These are phyloP conservation scores for Pecoramyces ruminantium DNA, from an alignment of 192 early-diverging fungal genomes.

Conservation along the genomic window DNA sequence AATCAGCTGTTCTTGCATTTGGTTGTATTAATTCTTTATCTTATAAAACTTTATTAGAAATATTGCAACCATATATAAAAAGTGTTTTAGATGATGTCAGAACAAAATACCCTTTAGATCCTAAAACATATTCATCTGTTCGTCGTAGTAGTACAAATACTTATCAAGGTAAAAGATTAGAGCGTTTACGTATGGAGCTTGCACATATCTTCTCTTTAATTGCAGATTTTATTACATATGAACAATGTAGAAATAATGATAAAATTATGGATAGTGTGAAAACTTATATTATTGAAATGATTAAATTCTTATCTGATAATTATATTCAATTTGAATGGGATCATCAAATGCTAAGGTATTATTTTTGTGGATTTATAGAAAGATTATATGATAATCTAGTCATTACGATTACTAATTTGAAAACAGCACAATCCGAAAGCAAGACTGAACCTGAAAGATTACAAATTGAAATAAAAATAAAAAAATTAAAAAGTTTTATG, in stretches of 20 bases:
- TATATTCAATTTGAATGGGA: conserved; percentile 72
- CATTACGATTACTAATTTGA: background rate
- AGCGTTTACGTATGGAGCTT: conserved; percentile 52
- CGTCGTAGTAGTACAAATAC: background rate
- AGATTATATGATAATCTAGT: conserved; percentile 55
- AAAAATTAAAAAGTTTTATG: conserved; percentile 23
- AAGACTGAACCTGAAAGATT: background rate
- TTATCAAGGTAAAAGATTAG: conserved; percentile 22
- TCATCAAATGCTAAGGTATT: conserved; percentile 66
- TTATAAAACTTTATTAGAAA: conserved; percentile 51
- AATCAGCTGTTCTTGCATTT: conserved; percentile 43
- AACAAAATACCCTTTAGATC: background rate
- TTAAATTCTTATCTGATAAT: conserved; percentile 54
- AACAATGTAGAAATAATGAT: conserved; percentile 35
- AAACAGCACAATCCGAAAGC: background rate
- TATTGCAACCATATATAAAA: conserved; percentile 37
- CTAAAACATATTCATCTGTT: background rate
- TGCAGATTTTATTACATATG: conserved; percentile 41
- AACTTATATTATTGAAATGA: conserved; percentile 59
- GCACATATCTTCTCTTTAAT: conserved; percentile 55
- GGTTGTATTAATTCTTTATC: conserved; percentile 42
- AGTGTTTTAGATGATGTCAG: conserved; percentile 36
- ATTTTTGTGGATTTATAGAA: conserved; percentile 81
- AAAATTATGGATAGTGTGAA: conserved; percentile 44
- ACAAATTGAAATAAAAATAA: background rate